Evolutionary conservation across 345 rosid genomes (phyloP), one percentile per base, ranked within the genome.

Genomic region (Passiflora organensis): DNA sequence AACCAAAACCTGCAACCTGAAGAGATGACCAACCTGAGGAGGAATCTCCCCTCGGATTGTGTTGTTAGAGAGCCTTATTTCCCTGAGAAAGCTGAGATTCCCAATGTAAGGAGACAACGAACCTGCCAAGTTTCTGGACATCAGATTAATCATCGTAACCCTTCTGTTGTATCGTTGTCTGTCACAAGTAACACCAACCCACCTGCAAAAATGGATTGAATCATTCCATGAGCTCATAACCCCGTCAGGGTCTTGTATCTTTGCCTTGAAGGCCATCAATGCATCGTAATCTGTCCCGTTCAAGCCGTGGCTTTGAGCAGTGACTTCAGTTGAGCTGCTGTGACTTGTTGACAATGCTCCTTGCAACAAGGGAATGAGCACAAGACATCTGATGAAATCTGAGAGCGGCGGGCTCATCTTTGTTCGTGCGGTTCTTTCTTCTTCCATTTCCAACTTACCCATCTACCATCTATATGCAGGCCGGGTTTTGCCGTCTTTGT

Each of bases 1-100:
- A 9, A 1, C n/a, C 2, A 60, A 1, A 17, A 2, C 15, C 13
- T 41, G 39, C 23, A 50, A 21, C 6, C 56, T 32, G 8, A 13
- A 24, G 2, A 50, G 25, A 39, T 32, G 41, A 2, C 49, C 49
- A 18, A 60, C 25, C 14, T 50, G 18, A 13, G 25, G 42, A 20
- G 51, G 65, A 25, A 47, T 45, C 47, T 60, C 15, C 1, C 48
- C 20, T 12, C 25, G 13, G 22, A 60, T 49, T 13, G 48, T 51
- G 14, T 50, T 60, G n/a, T 59, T 50, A 10, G 10, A 37, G 0
- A 59, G 45, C 13, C 23, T 6, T 5, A 59, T 38, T 6, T 1
- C 1, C 25, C 13, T 48, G 21, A 59, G 54, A 38, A 47, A 59
- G 10, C 53, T 48, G 5, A 59, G 53, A 16, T 59, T 59, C 17